Evolutionary conservation across 108 stramenopile species (phyloP).

Genomic region (Fistulifera pelliculosa): DNA sequence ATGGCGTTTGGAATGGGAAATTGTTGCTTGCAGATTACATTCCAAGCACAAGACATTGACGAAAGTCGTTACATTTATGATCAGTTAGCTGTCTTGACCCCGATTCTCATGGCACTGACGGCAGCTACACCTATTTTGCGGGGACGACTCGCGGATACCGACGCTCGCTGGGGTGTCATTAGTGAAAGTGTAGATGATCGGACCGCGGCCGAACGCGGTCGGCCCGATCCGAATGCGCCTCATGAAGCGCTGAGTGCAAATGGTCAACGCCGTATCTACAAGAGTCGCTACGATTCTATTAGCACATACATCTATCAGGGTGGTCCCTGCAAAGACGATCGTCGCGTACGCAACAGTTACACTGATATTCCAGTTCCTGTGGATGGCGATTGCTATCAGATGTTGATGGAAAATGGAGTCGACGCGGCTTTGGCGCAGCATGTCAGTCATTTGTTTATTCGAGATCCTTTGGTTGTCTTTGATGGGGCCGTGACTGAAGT

Average conservation of each 20-base stretch:
- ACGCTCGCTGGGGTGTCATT: slow-evolving; percentile 95
- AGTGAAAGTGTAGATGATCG: slow-evolving; percentile 92
- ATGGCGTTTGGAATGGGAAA: slow-evolving; percentile 99
- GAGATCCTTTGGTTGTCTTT: slow-evolving; percentile 97
- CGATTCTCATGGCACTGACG: slow-evolving; percentile 96
- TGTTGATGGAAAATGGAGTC: slow-evolving; percentile 72
- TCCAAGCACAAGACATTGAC: slow-evolving; percentile 94
- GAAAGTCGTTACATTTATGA: slow-evolving; percentile 97
- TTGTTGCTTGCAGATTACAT: slow-evolving; percentile 98
- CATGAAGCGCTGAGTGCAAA: slow-evolving; percentile 53
- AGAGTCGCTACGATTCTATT: slow-evolving; percentile 94
- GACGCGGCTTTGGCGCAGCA: slow-evolving; percentile 93
- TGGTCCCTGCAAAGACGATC: slow-evolving; percentile 17
- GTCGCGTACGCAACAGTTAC: slow-evolving; percentile 83
- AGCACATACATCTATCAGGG: slow-evolving; percentile 90
- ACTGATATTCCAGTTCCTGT: slow-evolving; percentile 86
- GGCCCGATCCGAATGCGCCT: slow-evolving; percentile 54
- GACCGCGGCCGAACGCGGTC: slow-evolving; percentile 86
- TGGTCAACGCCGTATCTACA: slow-evolving; percentile 73
- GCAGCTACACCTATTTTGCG: slow-evolving; percentile 92
- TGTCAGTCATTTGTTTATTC: slow-evolving; percentile 91
- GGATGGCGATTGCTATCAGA: slow-evolving; percentile 70
- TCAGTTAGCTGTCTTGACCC: slow-evolving; percentile 95
- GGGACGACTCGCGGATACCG: slow-evolving; percentile 93
- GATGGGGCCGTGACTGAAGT: slow-evolving; percentile 91